These are phyloP conservation scores for Persicaria tinctoria DNA, from an alignment of 148 eudicot species.

Conservation along the genomic window DNA sequence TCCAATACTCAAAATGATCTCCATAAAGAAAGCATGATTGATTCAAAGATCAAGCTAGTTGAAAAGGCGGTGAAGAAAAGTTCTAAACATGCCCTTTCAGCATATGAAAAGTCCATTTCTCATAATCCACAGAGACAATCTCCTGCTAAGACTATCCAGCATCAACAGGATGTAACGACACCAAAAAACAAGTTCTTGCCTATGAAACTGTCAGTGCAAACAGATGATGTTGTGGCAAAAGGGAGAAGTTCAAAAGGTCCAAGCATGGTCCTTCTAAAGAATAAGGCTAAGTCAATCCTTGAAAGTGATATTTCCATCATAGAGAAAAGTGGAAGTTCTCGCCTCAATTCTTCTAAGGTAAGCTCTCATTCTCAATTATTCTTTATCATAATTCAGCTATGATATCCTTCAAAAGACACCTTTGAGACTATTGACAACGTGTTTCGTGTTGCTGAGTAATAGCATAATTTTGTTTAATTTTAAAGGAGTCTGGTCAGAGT, in stretches of 20 bases:
- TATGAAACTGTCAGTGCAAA: conserved; percentile 17
- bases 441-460: neutral
- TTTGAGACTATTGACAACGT: neutral
- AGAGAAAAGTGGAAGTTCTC: conserved; percentile 30
- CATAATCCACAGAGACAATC: conserved; percentile 23
- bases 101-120: conserved; percentile 12
- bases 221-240: conserved; percentile 11
- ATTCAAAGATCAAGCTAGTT: conserved; percentile 14
- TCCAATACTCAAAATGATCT: neutral
- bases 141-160: conserved; percentile 20
- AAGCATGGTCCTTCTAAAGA: conserved; percentile 22
- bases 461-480: neutral
- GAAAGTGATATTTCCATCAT: conserved; percentile 20
- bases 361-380: conserved; percentile 2
- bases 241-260: conserved; percentile 26
- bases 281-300: conserved; percentile 24
- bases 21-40: conserved; percentile 6
- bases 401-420: conserved; percentile 1
- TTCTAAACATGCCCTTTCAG: conserved; percentile 13
- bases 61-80: conserved; percentile 10
- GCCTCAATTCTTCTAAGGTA: conserved; percentile 32
- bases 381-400: neutral
- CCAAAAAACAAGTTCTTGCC: conserved; percentile 17
- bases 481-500: neutral
- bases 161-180: conserved; percentile 22